Conservation (phyloP, 164 flowering plant genomes). For the Annona cherimola region DNA sequence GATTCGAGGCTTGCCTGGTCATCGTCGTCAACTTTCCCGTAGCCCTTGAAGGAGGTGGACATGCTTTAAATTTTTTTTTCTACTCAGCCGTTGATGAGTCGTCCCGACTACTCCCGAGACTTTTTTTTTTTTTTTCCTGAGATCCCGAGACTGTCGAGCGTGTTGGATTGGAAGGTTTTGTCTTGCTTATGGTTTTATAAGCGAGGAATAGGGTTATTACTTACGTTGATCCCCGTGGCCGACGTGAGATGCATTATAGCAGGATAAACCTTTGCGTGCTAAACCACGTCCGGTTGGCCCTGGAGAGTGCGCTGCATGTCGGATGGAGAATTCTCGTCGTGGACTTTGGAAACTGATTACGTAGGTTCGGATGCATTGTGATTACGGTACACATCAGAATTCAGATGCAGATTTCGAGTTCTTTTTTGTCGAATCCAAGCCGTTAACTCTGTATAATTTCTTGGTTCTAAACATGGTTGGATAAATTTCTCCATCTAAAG, state of each 20-base stretch:
- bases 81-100: background rate
- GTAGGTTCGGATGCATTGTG: background rate
- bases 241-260: background rate
- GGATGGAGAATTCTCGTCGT: background rate
- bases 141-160: background rate
- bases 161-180: background rate
- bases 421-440: background rate
- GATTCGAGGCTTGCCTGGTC: slow-evolving; percentile 39
- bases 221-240: background rate
- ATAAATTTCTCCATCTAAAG: too few species aligned
- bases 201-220: background rate
- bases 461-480: too few species aligned
- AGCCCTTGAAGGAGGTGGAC: slow-evolving; percentile 23
- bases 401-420: background rate
- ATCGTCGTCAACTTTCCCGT: slow-evolving; percentile 46
- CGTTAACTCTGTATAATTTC: too few species aligned
- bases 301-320: background rate
- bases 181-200: background rate
- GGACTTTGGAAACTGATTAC: background rate
- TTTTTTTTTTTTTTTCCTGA: background rate
- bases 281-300: background rate
- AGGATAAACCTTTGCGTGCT: background rate
- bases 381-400: background rate
- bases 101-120: too few species aligned
- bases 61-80: background rate